Percentiles rank a stretch among this genome's conserved stretches.
Evolutionary conservation across 2,329 filamentous ascomycete species (phyloP).

Genomic region (Fusarium beomiforme): DNA sequence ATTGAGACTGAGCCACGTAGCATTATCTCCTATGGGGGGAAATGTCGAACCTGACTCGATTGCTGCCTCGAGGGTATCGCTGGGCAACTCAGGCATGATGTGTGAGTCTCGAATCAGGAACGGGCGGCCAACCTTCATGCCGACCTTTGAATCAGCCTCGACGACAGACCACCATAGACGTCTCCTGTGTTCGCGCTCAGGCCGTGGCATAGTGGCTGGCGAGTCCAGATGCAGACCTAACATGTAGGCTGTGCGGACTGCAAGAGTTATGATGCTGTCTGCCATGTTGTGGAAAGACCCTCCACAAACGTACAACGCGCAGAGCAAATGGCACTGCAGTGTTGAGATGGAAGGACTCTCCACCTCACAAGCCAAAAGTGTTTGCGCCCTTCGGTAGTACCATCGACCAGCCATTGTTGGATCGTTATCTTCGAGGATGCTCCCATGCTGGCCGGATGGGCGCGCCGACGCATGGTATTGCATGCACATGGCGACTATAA

Average conservation of each 20-base stretch:
- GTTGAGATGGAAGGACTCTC: conserved; percentile 14
- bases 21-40: neutral
- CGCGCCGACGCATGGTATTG: neutral
- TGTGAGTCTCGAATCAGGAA: conserved; percentile 4
- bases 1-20: conserved; percentile 10
- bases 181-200: neutral
- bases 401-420: conserved; percentile 9
- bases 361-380: conserved; percentile 1
- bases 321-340: conserved; percentile 4
- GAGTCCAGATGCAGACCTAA: conserved; percentile 1
- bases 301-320: neutral
- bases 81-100: neutral
- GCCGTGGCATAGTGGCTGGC: neutral
- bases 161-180: conserved; percentile 19
- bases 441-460: neutral
- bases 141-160: conserved; percentile 2
- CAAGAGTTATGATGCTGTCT: conserved; percentile 1
- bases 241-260: conserved; percentile 17
- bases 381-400: conserved; percentile 17
- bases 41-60: conserved; percentile 12
- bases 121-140: conserved; percentile 6
- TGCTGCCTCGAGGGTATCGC: neutral
- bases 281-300: conserved; percentile 22
- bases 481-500: conserved; percentile 22
- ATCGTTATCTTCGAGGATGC: conserved; percentile 7